Conservation (phyloP, 73 alveolate genomes). For the Stentor roeselii region DNA sequence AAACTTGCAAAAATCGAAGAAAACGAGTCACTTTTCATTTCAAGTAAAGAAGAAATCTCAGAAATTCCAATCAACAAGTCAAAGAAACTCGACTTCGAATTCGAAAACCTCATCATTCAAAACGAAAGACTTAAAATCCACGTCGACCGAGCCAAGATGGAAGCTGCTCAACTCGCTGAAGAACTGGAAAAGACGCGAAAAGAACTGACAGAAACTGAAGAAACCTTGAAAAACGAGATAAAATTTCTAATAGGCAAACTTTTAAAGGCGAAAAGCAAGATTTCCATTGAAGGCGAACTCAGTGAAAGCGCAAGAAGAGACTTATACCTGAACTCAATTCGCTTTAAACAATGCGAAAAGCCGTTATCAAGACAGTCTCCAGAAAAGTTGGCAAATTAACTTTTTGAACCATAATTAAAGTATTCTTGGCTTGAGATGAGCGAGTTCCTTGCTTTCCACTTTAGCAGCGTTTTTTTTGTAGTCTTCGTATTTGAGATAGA, state of each 20-base stretch:
- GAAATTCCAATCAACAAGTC: neutral
- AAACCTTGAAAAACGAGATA: neutral
- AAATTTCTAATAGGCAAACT: slow-evolving; percentile 22
- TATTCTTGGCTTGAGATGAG: no score
- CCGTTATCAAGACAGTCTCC: no score
- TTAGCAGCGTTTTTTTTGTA: no score
- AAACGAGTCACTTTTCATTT: neutral
- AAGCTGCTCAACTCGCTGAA: neutral
- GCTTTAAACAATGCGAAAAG: no score
- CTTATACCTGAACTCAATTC: neutral
- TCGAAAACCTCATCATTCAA: slow-evolving; percentile 10
- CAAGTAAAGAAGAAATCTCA: neutral
- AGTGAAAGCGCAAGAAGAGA: neutral
- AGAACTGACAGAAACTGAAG: slow-evolving; percentile 9
- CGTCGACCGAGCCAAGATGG: neutral
- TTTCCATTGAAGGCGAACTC: neutral
- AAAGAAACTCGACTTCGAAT: neutral
- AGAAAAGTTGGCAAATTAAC: no score
- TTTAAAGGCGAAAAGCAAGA: slow-evolving; percentile 13
- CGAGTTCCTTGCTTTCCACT: no score
- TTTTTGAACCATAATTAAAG: no score
- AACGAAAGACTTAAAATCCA: neutral
- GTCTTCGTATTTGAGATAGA: neutral
- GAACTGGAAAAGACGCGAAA: neutral
- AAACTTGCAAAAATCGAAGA: neutral